phyloP scores from a whole-genome alignment of 441 rosid species.

The Gossypium gossypioides region DNA sequence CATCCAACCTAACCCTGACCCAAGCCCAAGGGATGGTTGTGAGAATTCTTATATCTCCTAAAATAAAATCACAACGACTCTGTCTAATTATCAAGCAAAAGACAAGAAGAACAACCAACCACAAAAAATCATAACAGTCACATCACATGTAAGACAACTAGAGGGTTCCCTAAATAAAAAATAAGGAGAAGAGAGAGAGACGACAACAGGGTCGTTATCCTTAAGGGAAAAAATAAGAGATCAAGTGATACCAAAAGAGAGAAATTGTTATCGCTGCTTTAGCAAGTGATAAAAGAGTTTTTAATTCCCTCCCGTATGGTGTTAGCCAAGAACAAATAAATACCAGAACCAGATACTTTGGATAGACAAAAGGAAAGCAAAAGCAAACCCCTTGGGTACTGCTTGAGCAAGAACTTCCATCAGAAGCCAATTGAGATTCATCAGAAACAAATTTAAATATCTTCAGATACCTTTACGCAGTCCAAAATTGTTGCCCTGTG shows the following conservation, averaged over 20 bases:
- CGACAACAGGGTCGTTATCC: neutral
- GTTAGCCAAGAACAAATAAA: neutral
- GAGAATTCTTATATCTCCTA: neutral
- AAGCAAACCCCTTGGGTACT: neutral
- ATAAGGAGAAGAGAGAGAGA: neutral
- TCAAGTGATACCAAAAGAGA: neutral
- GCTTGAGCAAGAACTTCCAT: neutral
- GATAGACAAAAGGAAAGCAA: neutral
- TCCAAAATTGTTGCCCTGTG: slow-evolving; percentile 93
- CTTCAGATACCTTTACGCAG: slow-evolving; percentile 75
- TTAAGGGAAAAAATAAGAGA: neutral
- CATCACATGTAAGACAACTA: neutral
- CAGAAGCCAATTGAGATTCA: neutral
- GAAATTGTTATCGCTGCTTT: neutral
- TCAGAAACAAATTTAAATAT: neutral
- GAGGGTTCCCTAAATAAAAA: neutral
- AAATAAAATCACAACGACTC: neutral
- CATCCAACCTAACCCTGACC: neutral
- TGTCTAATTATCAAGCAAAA: neutral
- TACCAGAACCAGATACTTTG: neutral
- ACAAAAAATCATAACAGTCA: neutral
- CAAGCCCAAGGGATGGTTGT: neutral
- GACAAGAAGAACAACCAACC: neutral
- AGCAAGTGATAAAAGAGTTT: neutral
- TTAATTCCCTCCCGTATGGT: neutral